Base-by-base conservation (phyloP, 2,329 filamentous ascomycete species). In the Cytospora leucostoma region DNA sequence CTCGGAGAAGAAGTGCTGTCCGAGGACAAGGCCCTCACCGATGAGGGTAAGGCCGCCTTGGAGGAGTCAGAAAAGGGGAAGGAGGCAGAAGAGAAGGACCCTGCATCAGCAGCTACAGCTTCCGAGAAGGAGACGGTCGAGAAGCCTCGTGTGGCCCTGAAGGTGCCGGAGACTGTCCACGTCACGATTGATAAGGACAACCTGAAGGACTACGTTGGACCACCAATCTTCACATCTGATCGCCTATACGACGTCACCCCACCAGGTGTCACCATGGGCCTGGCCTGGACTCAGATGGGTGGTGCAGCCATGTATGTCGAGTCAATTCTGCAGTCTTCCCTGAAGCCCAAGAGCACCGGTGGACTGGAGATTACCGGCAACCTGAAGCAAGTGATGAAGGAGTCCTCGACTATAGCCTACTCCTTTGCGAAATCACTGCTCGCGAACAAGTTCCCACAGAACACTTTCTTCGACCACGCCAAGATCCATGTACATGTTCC, bases 261-360 rank as follows among this genome's bases (percentile, higher is more conserved):
- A 4, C 86, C 95, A 2, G 95, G 95, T 76, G 95, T 99, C 17
- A 91, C 93, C 27, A 98, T 99, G 95, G 95, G 95, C 68, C 85
- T 99, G 59, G 95, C 95, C 8, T 99, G 95, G 95, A 99, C 96
- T 8, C 92, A 93, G 73, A 92, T 99, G 86, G 95, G 95, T 66
- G 95, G 95, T 65, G 92, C 95, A 5, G 95, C 95, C 58, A 88
- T 99, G 74, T 99, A 99, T 76, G 92, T 99, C 63, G 95, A 99
- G 78, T 96, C 93, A 1, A 98, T 99, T 67, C 80, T 99, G 58
- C 93, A 99, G 74, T 90, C 88, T 65, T 87, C 91, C 0, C 84
- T 98, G 55, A 87, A 87, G 12, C 83, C 88, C 34, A 84, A 84
- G 63, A 94, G 91, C 33, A 84, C 89, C 19, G 90, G 94, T 7